phyloP scores from a whole-genome alignment of 345 rosid genomes.

The Physaria fendleri region DNA sequence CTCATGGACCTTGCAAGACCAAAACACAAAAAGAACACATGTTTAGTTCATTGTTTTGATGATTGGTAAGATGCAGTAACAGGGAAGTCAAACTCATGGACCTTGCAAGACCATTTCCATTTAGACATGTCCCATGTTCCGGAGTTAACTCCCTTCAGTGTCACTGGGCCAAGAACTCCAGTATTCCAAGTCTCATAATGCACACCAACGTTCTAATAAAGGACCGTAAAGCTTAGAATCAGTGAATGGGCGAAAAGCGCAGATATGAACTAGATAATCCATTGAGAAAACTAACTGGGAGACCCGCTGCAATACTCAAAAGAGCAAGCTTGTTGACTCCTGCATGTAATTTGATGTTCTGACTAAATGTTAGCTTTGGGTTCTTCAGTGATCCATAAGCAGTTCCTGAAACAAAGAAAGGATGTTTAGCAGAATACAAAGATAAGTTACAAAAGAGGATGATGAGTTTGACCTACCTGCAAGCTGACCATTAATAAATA shows the following conservation, averaged over 20 bases:
- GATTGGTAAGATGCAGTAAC: background rate
- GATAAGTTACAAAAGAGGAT: background rate
- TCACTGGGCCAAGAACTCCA: slow-evolving; percentile 80
- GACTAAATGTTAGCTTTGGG: slow-evolving; percentile 59
- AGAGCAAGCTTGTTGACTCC: slow-evolving; percentile 41
- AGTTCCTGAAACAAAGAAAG: slow-evolving; percentile 43
- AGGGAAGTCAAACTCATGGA: background rate
- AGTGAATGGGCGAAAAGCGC: background rate
- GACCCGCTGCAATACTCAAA: slow-evolving; percentile 72
- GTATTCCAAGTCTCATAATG: slow-evolving; percentile 82
- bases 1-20: too few species aligned
- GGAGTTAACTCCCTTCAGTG: slow-evolving; percentile 55
- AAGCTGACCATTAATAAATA: slow-evolving; percentile 64
- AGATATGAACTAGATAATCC: background rate
- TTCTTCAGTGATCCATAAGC: slow-evolving; percentile 47
- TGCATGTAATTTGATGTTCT: slow-evolving; percentile 20
- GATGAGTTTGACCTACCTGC: slow-evolving; percentile 38
- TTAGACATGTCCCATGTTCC: slow-evolving; percentile 61
- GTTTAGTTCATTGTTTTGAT: background rate
- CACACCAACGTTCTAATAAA: slow-evolving; percentile 66
- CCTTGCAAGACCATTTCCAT: slow-evolving; percentile 94
- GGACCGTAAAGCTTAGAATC: background rate
- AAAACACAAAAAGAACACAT: background rate
- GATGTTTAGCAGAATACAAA: background rate
- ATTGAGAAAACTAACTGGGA: slow-evolving; percentile 52